Base-by-base conservation (phyloP, 2,329 filamentous ascomycete species). In the Sordariomycetes sp. region DNA sequence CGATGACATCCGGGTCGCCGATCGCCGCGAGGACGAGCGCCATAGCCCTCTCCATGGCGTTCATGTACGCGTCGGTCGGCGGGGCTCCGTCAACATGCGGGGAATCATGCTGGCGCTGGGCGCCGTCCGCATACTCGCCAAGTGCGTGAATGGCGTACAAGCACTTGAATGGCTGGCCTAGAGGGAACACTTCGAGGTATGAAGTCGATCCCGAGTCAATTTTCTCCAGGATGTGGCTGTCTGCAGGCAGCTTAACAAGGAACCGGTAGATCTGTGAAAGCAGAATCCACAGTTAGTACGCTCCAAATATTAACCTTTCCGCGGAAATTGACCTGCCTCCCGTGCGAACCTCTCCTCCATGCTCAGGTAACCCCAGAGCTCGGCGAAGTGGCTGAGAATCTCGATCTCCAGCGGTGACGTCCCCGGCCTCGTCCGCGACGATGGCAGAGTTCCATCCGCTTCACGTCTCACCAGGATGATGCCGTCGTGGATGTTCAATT, bases 281-380 rank as follows among this genome's bases (percentile, higher is more conserved):
- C 2, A 34, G 20, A 39, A 39, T 36, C 28, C 2, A 32, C 54
- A 22, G 8, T 51, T 42, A 48, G 56, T 67, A 45, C 67, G 66
- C 57, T 45, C n/a, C 3, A 3, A 42, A 45, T 13, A 20, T 42
- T 3, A 3, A 2, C 53, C 52, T 17, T 12, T 12, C 32, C 12
- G 52, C 15, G 39, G 35, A 39, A 48, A 22, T 48, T 20, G 22
- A 59, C 70, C 62, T 74, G 86, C 84, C 74, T 88, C 84, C 65
- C 79, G 75, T 7, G 87, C 84, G 50, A 90, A 72, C 54, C 73
- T 76, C 59, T 91, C 84, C 52, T 88, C 80, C 71, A 91, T 80
- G 61, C 84, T 82, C 57, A 97, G 76, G 64, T 92, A 87, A 51
- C 82, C 80, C 77, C 94, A 96, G 25, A 99, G 72, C 60, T 92